Percentiles rank a stretch among this genome's conserved stretches.
These are phyloP conservation scores for Silene conica DNA, from an alignment of 148 eudicot species.

Conservation along the genomic window DNA sequence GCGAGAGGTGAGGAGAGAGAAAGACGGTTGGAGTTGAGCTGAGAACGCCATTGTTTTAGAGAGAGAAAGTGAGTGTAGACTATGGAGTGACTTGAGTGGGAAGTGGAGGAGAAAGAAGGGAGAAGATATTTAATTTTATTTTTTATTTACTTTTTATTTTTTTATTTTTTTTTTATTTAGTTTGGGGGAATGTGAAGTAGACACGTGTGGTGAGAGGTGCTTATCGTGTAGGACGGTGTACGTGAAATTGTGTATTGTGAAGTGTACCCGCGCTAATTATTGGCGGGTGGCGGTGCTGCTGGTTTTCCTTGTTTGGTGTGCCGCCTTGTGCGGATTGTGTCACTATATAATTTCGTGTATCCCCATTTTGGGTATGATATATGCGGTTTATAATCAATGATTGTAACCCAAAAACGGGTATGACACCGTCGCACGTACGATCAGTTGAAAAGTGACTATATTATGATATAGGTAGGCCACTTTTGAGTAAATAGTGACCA, in stretches of 20 bases:
- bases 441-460: no score
- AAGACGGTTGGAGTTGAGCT: slow-evolving; percentile 16
- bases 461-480: no score
- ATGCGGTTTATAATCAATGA: no score
- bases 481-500: no score
- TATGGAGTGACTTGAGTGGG: not conserved
- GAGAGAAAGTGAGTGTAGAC: not conserved
- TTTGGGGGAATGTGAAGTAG: not conserved
- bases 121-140: not conserved
- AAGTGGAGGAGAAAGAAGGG: not conserved
- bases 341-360: no score
- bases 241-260: no score
- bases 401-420: no score
- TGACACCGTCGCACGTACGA: no score
- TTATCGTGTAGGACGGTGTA: slow-evolving; percentile 3
- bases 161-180: no score
- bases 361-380: no score
- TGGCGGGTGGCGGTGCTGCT: not conserved
- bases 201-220: not conserved
- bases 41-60: slow-evolving; percentile 36
- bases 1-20: slow-evolving; percentile 16
- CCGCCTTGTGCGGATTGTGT: not conserved
- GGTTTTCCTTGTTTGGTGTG: not conserved
- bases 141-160: no score
- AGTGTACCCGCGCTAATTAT: not conserved